Conservation (phyloP, 2,329 filamentous ascomycete species). For the Colletotrichum navitas region DNA sequence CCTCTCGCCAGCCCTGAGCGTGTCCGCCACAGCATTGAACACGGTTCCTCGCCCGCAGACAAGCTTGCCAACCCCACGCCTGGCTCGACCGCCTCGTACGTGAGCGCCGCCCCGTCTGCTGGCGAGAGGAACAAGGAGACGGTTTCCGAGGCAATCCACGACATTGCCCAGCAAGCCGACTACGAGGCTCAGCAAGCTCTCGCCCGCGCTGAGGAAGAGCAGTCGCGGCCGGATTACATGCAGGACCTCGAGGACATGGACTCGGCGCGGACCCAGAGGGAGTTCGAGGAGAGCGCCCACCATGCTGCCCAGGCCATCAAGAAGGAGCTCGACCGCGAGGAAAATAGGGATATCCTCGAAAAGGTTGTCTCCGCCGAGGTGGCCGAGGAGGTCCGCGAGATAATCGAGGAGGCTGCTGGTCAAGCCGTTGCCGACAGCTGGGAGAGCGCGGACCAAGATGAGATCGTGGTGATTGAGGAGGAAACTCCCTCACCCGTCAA, state of each 20-base stretch:
- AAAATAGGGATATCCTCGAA: constrained; percentile 67
- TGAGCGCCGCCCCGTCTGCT: constrained; percentile 37
- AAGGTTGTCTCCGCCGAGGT: constrained; percentile 63
- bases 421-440: constrained; percentile 83
- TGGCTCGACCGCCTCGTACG: constrained; percentile 42
- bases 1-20: constrained; percentile 60
- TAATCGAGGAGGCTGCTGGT: constrained; percentile 69
- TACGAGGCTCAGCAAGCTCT: constrained; percentile 74
- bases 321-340: constrained; percentile 66
- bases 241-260: constrained; percentile 64
- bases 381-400: constrained; percentile 62
- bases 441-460: constrained; percentile 87
- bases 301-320: constrained; percentile 63
- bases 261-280: constrained; percentile 64
- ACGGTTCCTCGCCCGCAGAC: constrained; percentile 49
- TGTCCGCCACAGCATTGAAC: constrained; percentile 51
- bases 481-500: constrained; percentile 75
- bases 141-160: constrained; percentile 77
- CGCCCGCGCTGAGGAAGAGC: constrained; percentile 69
- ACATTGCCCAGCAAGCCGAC: constrained; percentile 68
- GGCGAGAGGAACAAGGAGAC: constrained; percentile 67
- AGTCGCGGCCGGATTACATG: constrained; percentile 68
- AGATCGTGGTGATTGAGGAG: constrained; percentile 74
- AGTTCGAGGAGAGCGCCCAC: constrained; percentile 65
- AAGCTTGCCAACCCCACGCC: constrained; percentile 41